Conservation (phyloP, 805 yeast species). For the Suhomyces faveliae region DNA sequence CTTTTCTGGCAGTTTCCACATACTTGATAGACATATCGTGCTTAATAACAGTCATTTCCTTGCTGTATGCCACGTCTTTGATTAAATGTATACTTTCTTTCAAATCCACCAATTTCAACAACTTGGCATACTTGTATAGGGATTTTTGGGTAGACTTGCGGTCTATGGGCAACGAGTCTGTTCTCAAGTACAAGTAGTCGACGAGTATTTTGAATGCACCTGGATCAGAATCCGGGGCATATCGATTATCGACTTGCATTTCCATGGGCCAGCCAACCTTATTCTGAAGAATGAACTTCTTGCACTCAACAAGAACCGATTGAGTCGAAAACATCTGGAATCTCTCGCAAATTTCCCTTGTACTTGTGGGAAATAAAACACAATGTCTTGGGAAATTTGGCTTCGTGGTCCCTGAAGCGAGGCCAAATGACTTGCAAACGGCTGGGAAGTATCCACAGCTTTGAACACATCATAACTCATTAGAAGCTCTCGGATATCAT, state of each 20-base stretch:
- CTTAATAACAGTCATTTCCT: constrained; percentile 27
- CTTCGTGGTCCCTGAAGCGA: constrained; percentile 34
- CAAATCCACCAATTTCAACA: constrained; percentile 36
- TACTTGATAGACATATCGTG: constrained; percentile 30
- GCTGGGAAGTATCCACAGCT: constrained; percentile 63
- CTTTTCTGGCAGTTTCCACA: constrained; percentile 35
- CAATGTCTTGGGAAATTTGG: constrained; percentile 31
- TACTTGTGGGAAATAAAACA: constrained; percentile 22
- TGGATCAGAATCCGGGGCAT: constrained; percentile 18
- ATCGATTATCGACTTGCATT: constrained; percentile 12
- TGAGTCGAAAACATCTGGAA: constrained; percentile 17
- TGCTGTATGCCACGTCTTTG: constrained; percentile 19
- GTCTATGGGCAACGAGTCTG: constrained; percentile 30
- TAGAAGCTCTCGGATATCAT: constrained; percentile 57
- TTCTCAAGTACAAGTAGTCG: constrained; percentile 33
- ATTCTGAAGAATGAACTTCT: constrained; percentile 26
- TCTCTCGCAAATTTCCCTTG: constrained; percentile 14
- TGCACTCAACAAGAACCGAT: constrained; percentile 36
- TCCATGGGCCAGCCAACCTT: constrained; percentile 26
- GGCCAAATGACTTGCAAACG: constrained; percentile 70
- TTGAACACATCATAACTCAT: constrained; percentile 64
- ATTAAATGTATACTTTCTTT: constrained; percentile 31
- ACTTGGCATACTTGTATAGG: constrained; percentile 31
- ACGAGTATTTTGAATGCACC: constrained; percentile 23
- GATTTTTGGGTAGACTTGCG: constrained; percentile 12